Conservation (phyloP, 192 early-diverging fungal species). For the Chytriomyces sp. region DNA sequence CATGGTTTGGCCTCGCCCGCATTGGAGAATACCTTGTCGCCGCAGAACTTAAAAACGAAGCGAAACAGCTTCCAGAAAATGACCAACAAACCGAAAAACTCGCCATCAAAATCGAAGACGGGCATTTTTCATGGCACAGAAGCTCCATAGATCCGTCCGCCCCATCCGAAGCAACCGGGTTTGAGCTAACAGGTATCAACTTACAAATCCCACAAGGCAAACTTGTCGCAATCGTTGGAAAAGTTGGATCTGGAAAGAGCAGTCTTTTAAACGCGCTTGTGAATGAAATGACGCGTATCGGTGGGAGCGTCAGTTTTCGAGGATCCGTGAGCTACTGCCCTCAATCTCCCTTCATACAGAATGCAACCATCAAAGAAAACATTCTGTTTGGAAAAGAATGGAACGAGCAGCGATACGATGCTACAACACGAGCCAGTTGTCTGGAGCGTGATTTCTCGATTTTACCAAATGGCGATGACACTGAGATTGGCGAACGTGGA, state of each 20-base stretch:
- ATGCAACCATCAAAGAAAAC: slow-evolving; percentile 63
- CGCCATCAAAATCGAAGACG: slow-evolving; percentile 30
- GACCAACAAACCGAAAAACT: not conserved
- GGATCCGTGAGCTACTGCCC: slow-evolving; percentile 76
- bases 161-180: not conserved
- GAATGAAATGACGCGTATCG: slow-evolving; percentile 68
- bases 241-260: slow-evolving; percentile 83
- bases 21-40: slow-evolving; percentile 33
- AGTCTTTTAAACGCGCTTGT: slow-evolving; percentile 78
- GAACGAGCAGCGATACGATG: slow-evolving; percentile 63
- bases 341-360: slow-evolving; percentile 89
- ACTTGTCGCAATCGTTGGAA: slow-evolving; percentile 81
- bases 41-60: slow-evolving; percentile 27
- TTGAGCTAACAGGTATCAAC: slow-evolving; percentile 48
- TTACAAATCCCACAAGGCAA: slow-evolving; percentile 55
- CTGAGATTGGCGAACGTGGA: slow-evolving; percentile 59
- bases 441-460: slow-evolving; percentile 70
- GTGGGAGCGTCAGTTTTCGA: slow-evolving; percentile 56
- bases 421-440: slow-evolving; percentile 68
- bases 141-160: not conserved
- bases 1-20: slow-evolving; percentile 33
- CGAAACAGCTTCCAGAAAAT: not conserved
- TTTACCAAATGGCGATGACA: slow-evolving; percentile 69
- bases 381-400: slow-evolving; percentile 72
- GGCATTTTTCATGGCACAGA: slow-evolving; percentile 10